Evolutionary conservation across 1,284 basidiomycete species (phyloP), one percentile per base, ranked within the genome.

Genomic region (Moesziomyces sp.): DNA sequence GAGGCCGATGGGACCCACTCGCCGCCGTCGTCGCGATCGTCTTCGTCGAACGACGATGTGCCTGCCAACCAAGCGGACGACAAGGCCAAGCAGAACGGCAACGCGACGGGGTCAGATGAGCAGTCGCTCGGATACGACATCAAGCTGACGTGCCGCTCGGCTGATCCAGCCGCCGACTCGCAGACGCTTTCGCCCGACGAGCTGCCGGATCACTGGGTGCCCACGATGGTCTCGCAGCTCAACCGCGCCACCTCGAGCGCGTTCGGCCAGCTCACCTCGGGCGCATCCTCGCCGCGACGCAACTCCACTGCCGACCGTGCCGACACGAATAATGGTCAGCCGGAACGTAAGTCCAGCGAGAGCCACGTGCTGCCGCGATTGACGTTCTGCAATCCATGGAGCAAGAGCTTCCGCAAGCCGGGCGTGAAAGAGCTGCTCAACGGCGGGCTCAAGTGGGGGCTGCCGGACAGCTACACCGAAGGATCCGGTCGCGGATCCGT

Each of bases 391-490:
- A 79, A 79, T 47, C 77, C 77, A 2, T 79, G 77, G 77, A 28
- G 56, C 23, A 18, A 69, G 19, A 74, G 59, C n/a, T 79, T 76
- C 46, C 68, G 63, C 28, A 65, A 74, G 24, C 70, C 77, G 1
- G 58, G 69, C 1, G 18, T 78, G 19, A 56, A 51, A 21, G 62
- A 66, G 6, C 40, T 71, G n/a, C 51, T 72, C n/a, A 44, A 46
- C n/a, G 75, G 76, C 18, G 76, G 76, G 1, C 53, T 79, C n/a
- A 69, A 76, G 47, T 79, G 77, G 77, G 77, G 77, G 35, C 42
- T 79, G n/a, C 77, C 77, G 1, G 62, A 65, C 26, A 77, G 65
- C 47, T 78, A 79, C 38, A 54, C 46, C 5, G 76, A 79, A 48
- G 76, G 76, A 6, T 61, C 57, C 1, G 62, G 65, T 0, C 50